A percentile compares a stretch with the other conserved stretches of the same genome.
These are phyloP conservation scores for Lichtheimia corymbifera DNA, from an alignment of 371 early-diverging fungal species.

Conservation along the genomic window DNA sequence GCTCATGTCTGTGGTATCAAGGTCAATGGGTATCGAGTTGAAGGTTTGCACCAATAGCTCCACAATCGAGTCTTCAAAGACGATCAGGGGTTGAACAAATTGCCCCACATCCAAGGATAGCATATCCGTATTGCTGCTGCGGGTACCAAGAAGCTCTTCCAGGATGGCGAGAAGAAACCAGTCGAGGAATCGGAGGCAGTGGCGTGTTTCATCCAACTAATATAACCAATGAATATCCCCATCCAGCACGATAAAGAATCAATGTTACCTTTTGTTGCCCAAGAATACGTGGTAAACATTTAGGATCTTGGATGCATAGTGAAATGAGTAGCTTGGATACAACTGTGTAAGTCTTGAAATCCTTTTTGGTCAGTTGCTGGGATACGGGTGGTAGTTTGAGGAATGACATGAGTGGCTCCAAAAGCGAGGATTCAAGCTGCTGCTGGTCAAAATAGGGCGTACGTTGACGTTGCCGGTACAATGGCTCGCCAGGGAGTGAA, in stretches of 20 bases:
- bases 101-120: constrained; percentile 7
- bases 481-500: constrained; percentile 18
- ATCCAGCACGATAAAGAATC: not conserved
- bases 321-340: constrained; percentile 35
- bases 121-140: no score
- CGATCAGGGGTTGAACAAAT: constrained; percentile 26
- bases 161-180: constrained; percentile 48
- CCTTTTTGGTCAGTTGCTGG: constrained; percentile 49
- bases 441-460: constrained; percentile 31
- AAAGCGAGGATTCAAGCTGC: constrained; percentile 21
- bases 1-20: constrained; percentile 36
- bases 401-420: constrained; percentile 34
- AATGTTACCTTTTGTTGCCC: constrained; percentile 37
- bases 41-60: constrained; percentile 44
- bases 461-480: constrained; percentile 13
- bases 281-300: constrained; percentile 28
- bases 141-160: constrained; percentile 10
- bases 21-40: constrained; percentile 40
- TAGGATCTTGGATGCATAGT: constrained; percentile 35
- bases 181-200: constrained; percentile 47
- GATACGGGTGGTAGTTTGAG: constrained; percentile 35
- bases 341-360: constrained; percentile 46
- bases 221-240: not conserved
- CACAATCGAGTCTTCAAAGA: constrained; percentile 37
- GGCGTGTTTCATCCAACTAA: constrained; percentile 44